Conservation (phyloP, 2,329 filamentous ascomycete genomes). For the Hymenoscyphus repandus region DNA sequence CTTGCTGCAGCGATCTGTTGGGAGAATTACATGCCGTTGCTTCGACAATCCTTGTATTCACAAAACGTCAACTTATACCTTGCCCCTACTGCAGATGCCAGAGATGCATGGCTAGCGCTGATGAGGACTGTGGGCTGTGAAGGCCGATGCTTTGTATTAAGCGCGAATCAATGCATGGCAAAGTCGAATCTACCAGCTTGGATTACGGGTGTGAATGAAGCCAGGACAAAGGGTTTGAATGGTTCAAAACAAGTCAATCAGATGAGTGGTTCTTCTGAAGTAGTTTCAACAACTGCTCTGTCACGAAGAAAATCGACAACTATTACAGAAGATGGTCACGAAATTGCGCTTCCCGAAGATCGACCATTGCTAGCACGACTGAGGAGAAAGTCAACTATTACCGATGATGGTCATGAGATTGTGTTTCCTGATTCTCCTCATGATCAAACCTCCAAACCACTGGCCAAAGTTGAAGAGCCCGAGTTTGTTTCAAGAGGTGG, state of each 20-base stretch:
- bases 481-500: conserved; percentile 62
- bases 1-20: conserved; percentile 88
- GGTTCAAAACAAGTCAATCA: not conserved
- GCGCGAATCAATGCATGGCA: conserved; percentile 75
- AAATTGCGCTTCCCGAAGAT: conserved; percentile 41
- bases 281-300: too few species aligned
- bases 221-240: not conserved
- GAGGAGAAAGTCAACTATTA: conserved; percentile 18
- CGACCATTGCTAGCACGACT: not conserved
- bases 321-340: conserved; percentile 44
- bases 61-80: conserved; percentile 92
- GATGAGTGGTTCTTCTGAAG: conserved; percentile 2
- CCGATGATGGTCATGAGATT: conserved; percentile 50
- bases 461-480: conserved; percentile 15
- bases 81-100: conserved; percentile 80
- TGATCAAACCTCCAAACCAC: conserved; percentile 4
- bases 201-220: conserved; percentile 38
- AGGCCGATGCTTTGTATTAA: conserved; percentile 79
- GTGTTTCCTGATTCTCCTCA: conserved; percentile 32
- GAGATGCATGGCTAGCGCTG: conserved; percentile 77
- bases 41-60: conserved; percentile 76
- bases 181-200: conserved; percentile 51
- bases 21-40: conserved; percentile 93
- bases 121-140: conserved; percentile 79
- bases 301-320: not conserved